phyloP scores from a whole-genome alignment of 2,329 filamentous ascomycete species.

The Xylaria sp. region DNA sequence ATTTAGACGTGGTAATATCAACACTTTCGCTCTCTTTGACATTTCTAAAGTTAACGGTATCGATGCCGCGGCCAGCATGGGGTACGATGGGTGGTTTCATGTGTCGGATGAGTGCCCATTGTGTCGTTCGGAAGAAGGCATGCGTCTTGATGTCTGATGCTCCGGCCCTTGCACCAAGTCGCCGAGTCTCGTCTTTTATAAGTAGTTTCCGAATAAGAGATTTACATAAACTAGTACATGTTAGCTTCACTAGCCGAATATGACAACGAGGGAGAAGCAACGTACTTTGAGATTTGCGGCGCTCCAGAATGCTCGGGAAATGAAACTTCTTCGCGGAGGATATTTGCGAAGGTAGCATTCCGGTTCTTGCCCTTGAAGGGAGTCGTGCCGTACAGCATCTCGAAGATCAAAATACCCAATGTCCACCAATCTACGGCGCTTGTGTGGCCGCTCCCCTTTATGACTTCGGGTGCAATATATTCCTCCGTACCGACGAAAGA shows the following conservation, averaged over 20 bases:
- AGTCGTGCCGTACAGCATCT: constrained; percentile 98
- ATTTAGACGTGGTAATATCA: constrained; percentile 74
- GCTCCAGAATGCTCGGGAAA: constrained; percentile 90
- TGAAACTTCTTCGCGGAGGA: constrained; percentile 91
- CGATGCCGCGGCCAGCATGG: constrained; percentile 86
- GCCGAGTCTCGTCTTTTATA: constrained; percentile 96
- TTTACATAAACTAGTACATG: constrained; percentile 81
- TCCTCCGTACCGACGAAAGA: constrained; percentile 99
- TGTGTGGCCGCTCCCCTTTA: constrained; percentile 97
- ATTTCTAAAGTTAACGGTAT: constrained; percentile 97
- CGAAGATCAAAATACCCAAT: constrained; percentile 94
- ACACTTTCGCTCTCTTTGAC: constrained; percentile 98
- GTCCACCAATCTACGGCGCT: constrained; percentile 99
- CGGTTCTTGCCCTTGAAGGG: constrained; percentile 99
- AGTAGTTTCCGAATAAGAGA: constrained; percentile 94
- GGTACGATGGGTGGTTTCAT: constrained; percentile 98
- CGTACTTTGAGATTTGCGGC: constrained; percentile 92
- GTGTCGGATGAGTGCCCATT: constrained; percentile 96
- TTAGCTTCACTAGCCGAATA: constrained; percentile 20
- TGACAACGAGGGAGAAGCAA: constrained; percentile 37
- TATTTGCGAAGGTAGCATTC: constrained; percentile 98
- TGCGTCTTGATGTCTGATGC: constrained; percentile 97
- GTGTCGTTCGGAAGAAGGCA: constrained; percentile 94
- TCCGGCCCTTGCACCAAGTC: constrained; percentile 91
- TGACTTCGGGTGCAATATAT: constrained; percentile 98